Percentiles rank a stretch among this genome's conserved stretches.
phyloP scores from a whole-genome alignment of 1,284 basidiomycete genomes.

The Xerocomus minutiporus region DNA sequence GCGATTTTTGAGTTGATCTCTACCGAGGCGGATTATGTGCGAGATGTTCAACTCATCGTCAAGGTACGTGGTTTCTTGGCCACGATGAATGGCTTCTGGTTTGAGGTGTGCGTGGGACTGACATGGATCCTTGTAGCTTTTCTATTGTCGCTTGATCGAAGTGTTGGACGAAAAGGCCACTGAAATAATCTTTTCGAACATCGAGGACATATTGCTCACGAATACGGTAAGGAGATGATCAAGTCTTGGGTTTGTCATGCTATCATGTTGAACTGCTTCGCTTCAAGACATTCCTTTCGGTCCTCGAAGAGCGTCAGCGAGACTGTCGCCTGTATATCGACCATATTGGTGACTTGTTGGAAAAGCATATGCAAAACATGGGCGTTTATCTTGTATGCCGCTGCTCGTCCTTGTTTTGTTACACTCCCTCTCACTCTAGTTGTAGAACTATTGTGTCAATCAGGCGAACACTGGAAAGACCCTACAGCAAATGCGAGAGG shows the following conservation, averaged over 20 bases:
- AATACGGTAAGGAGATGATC: slow-evolving; percentile 60
- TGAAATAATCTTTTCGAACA: slow-evolving; percentile 86
- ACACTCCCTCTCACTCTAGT: neutral
- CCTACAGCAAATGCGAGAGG: slow-evolving; percentile 69
- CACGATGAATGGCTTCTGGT: neutral
- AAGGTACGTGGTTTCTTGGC: slow-evolving; percentile 47
- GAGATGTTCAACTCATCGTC: slow-evolving; percentile 86
- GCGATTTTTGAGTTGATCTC: slow-evolving; percentile 89
- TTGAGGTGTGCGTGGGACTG: neutral
- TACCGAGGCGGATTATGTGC: slow-evolving; percentile 84
- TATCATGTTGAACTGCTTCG: neutral
- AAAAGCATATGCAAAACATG: slow-evolving; percentile 73
- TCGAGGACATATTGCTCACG: slow-evolving; percentile 85
- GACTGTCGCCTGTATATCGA: slow-evolving; percentile 88
- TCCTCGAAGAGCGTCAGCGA: slow-evolving; percentile 87
- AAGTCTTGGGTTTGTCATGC: neutral
- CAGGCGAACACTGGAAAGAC: slow-evolving; percentile 78
- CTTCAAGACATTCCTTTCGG: slow-evolving; percentile 70
- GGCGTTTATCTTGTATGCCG: slow-evolving; percentile 67
- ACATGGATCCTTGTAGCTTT: slow-evolving; percentile 45
- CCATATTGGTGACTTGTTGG: slow-evolving; percentile 80
- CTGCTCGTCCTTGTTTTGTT: neutral
- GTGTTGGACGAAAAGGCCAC: slow-evolving; percentile 76
- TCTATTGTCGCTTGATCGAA: slow-evolving; percentile 76
- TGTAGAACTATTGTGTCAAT: slow-evolving; percentile 86